Base-by-base conservation (phyloP, 805 yeast species). In the Metschnikowia borealis region DNA sequence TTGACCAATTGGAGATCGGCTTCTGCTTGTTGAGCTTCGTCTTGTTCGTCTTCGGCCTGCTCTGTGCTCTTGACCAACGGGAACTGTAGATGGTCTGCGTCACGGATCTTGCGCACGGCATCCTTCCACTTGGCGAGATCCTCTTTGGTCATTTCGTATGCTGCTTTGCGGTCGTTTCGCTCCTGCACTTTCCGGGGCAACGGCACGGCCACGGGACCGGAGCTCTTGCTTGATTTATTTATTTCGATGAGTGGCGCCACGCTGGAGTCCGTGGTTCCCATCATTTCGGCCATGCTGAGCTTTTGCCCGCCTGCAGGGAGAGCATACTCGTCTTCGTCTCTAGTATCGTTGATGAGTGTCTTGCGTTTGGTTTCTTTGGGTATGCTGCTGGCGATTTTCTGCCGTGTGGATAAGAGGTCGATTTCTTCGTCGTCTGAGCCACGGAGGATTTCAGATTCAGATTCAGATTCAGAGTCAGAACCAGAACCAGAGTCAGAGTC, bases 71-170 rank as follows among this genome's bases (percentile, higher is more conserved):
- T 53, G 46, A 80, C 77, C 60, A 85, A 63, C 15, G 96, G 94
- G 65, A 92, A 92, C 48, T 81, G 77, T 46, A 94, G 69, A 50
- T 87, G 90, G 61, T 91, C 97, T 0, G 96, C 94, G 53, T 83
- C 81, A 58, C 96, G 81, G 59, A 88, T 87, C 50, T 80, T 79
- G 54, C 82, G 82, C 21, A 94, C 89, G 0, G 85, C 80, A 46
- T 90, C 96, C 48, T 83, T 80, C 98, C 99, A 94, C 67, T 85
- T 87, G 52, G 82, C 77, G 5, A 92, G 87, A 63, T 94, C 96
- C 39, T 85, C 86, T 58, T 85, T 89, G 41, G 97, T 83, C 33
- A 94, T 79, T 50, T 88, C 95, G 65, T 87, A 91, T 0, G 99
- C 98, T 2, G 92, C 97, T 50, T 76, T 78, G 63, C 98, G 80